A percentile compares a stretch with the other conserved stretches of the same genome.
phyloP scores from a whole-genome alignment of 148 eudicot genomes.

The Vaccinium corymbosum region DNA sequence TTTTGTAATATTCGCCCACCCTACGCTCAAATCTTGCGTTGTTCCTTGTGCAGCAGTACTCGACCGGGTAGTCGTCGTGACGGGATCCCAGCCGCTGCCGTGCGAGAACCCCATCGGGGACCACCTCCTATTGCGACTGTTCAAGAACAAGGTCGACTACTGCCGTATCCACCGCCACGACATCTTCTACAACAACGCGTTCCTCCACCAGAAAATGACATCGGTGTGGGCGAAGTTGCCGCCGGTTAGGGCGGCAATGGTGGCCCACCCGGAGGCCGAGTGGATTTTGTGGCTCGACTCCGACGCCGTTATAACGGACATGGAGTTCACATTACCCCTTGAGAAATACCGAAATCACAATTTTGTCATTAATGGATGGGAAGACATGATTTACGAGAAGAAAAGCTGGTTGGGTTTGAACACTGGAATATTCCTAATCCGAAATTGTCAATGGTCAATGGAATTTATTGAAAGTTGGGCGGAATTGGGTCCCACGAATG shows the following conservation, averaged over 20 bases:
- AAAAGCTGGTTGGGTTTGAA: constrained; percentile 12
- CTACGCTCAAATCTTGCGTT: too few relatives aligned
- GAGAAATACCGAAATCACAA: constrained; percentile 40
- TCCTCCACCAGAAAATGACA: constrained; percentile 46
- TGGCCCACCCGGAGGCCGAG: constrained; percentile 82
- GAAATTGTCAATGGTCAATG: constrained; percentile 17
- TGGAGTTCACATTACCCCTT: constrained; percentile 58
- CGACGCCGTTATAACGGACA: constrained; percentile 69
- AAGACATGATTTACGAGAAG: constrained; percentile 33
- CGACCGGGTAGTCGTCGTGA: constrained; percentile 29
- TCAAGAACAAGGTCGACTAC: constrained; percentile 47
- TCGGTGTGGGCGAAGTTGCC: constrained; percentile 69
- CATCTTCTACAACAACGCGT: constrained; percentile 36
- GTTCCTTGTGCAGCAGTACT: not conserved
- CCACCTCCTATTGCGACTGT: constrained; percentile 29
- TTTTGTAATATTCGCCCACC: too few relatives aligned
- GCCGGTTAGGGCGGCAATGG: constrained; percentile 64
- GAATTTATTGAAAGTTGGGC: constrained; percentile 5
- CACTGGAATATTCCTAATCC: not conserved
- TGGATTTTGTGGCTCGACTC: constrained; percentile 88
- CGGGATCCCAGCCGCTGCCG: constrained; percentile 40
- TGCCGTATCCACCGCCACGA: constrained; percentile 36
- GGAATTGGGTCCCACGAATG: not conserved
- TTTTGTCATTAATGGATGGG: constrained; percentile 59
- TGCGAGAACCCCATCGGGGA: constrained; percentile 37